Evolutionary conservation across 345 rosid species (phyloP), one percentile per base, ranked within the genome.

Genomic region (Dipteronia sinensis): DNA sequence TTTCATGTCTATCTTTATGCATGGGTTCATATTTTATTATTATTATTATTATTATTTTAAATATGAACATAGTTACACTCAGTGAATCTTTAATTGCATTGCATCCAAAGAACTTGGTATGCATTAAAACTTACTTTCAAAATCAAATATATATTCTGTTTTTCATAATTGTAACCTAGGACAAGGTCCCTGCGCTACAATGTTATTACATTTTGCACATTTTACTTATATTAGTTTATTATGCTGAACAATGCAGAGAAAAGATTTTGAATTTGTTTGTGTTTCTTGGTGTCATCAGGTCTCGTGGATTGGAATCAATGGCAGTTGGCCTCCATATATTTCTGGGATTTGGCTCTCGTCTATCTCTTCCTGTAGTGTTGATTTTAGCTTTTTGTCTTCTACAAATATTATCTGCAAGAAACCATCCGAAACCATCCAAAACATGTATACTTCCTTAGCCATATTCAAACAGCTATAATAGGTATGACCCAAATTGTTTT

Each of bases 271-370:
- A 53, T 53, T 53, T 16, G 58, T 16, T 53, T 51, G 56, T 1
- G 1, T 3, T 15, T 16, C 5, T 51, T 2, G 58, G 58, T 16
- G n/a, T 53, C 58, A 15, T 53, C 58, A 53, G 58, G 58, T 53
- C 58, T 53, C 74, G 3, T 82, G 79, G 51, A 75, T 71, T 1
- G 82, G 85, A 66, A 75, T 69, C 64, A 82, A 59, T 12, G 77
- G 85, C 77, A 77, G 66, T 64, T 81, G 51, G 69, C 89, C 91
- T 42, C 86, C 88, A 25, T 84, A 88, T 51, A 49, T 80, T 29
- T 81, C 82, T 9, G 88, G 88, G 22, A 88, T 76, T 78, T 86
- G 91, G 76, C 84, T 84, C 76, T 88, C 87, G 2, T 88, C 91
- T 13, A 88, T 88, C 31, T 83, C 88, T 80, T 86, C 87, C 17